Conservation (phyloP, 208 protist species). For the Acanthamoeba healyi region DNA sequence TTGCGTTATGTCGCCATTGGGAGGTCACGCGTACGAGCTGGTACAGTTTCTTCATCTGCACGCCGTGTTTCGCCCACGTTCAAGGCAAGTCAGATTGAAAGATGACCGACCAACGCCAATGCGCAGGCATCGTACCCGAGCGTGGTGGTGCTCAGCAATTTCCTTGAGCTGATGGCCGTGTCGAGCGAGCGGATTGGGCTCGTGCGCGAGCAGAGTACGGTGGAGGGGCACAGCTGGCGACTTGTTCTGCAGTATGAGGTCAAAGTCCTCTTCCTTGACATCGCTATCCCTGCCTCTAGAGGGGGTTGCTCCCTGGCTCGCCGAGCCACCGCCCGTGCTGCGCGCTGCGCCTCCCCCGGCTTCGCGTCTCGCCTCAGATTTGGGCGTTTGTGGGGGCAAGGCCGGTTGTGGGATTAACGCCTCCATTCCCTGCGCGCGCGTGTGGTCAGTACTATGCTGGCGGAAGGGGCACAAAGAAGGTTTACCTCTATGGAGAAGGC, state of each 20-base stretch:
- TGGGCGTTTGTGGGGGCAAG: neutral
- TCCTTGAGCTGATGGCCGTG: slow-evolving; percentile 55
- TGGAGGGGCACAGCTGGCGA: slow-evolving; percentile 2
- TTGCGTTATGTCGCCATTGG: slow-evolving; percentile 19
- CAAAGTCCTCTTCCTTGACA: slow-evolving; percentile 67
- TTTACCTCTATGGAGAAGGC: slow-evolving; percentile 40
- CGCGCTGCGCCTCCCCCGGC: neutral
- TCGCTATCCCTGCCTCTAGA: neutral
- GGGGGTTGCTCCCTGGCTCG: neutral
- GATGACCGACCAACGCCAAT: neutral
- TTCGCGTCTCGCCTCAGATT: neutral
- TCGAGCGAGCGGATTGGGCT: slow-evolving; percentile 38
- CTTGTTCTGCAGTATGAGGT: slow-evolving; percentile 40
- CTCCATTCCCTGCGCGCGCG: neutral
- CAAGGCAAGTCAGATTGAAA: neutral
- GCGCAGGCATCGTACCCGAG: neutral
- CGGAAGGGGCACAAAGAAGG: neutral
- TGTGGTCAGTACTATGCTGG: neutral
- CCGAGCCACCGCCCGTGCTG: neutral
- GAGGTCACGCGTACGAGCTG: neutral
- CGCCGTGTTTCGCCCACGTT: neutral
- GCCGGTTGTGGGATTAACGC: slow-evolving; percentile 4
- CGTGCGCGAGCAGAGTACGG: neutral
- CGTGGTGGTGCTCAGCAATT: neutral
- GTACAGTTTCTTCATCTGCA: neutral